These are phyloP conservation scores for Penicillium crustosum DNA, from an alignment of 2,329 filamentous ascomycete genomes.

Conservation along the genomic window DNA sequence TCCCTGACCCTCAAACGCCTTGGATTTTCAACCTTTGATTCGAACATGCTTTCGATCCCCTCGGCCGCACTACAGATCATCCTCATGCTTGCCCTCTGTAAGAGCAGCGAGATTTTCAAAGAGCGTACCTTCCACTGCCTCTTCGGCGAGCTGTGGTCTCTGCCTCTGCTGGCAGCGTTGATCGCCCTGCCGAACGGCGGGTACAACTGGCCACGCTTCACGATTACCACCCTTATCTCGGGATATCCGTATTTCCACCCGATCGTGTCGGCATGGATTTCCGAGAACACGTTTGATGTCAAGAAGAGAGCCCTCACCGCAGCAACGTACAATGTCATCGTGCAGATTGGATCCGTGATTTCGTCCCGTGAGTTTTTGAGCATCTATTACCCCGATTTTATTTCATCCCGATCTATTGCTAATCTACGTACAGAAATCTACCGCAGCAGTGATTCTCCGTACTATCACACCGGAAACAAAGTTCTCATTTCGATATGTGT, in stretches of 20 bases:
- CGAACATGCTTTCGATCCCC: slow-evolving; percentile 64
- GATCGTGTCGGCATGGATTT: not conserved
- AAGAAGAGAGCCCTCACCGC: not conserved
- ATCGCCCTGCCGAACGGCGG: slow-evolving; percentile 44
- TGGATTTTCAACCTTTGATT: slow-evolving; percentile 61
- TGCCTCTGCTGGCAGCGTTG: slow-evolving; percentile 53
- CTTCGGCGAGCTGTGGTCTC: slow-evolving; percentile 52
- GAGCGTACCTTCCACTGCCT: slow-evolving; percentile 55
- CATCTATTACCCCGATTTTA: too few species aligned
- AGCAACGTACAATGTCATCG: not conserved
- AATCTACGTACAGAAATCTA: not conserved
- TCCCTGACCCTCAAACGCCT: slow-evolving; percentile 59
- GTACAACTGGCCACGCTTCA: not conserved
- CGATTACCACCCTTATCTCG: not conserved
- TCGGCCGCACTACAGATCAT: not conserved
- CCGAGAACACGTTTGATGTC: not conserved
- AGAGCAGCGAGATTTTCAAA: slow-evolving; percentile 54
- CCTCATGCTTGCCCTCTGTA: not conserved
- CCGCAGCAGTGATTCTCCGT: not conserved
- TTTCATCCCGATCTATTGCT: not conserved
- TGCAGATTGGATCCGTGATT: not conserved
- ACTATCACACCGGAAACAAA: not conserved
- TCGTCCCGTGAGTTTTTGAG: not conserved
- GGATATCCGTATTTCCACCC: not conserved
- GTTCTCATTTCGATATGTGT: not conserved